Percentiles rank a stretch among this genome's conserved stretches.
Conservation (phyloP, 805 yeast species). For the Cyberlindnera amylophila region DNA sequence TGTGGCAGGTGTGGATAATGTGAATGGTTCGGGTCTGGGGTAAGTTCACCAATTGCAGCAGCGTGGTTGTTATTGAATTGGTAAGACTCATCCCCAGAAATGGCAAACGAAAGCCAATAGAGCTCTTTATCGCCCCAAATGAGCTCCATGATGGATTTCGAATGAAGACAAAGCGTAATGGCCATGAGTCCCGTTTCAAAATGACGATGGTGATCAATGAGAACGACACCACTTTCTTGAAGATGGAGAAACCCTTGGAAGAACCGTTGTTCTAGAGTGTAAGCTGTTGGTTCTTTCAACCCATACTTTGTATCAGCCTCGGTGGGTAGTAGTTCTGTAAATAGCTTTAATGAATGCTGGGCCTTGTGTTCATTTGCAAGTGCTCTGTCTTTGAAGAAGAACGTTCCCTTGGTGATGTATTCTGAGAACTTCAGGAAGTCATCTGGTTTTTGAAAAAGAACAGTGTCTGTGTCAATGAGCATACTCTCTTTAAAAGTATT, state of each 20-base stretch:
- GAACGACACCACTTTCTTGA: constrained; percentile 31
- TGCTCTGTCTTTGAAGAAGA: constrained; percentile 43
- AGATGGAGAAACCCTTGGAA: constrained; percentile 20
- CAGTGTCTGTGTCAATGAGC: constrained; percentile 52
- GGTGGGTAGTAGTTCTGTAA: constrained; percentile 9
- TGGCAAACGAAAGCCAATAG: constrained; percentile 33
- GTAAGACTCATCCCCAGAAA: constrained; percentile 18
- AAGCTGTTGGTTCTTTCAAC: constrained; percentile 2
- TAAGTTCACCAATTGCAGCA: constrained; percentile 16
- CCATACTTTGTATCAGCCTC: constrained; percentile 7
- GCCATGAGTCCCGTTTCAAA: constrained; percentile 24
- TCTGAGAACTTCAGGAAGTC: constrained; percentile 32
- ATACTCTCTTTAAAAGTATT: constrained; percentile 49
- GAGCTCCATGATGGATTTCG: constrained; percentile 19
- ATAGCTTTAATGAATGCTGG: not conserved
- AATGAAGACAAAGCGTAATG: constrained; percentile 16
- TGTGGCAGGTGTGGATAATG: constrained; percentile 3
- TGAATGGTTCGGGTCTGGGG: constrained; percentile 9
- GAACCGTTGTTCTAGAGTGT: constrained; percentile 5
- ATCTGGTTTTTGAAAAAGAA: constrained; percentile 37
- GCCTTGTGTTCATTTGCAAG: constrained; percentile 7
- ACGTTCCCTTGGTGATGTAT: constrained; percentile 34
- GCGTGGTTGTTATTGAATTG: constrained; percentile 15
- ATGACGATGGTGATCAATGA: constrained; percentile 25
- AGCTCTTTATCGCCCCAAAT: constrained; percentile 37